Evolutionary conservation across 2,329 filamentous ascomycete genomes (phyloP), one percentile per base, ranked within the genome.

Genomic region (Trichophyton equinum): DNA sequence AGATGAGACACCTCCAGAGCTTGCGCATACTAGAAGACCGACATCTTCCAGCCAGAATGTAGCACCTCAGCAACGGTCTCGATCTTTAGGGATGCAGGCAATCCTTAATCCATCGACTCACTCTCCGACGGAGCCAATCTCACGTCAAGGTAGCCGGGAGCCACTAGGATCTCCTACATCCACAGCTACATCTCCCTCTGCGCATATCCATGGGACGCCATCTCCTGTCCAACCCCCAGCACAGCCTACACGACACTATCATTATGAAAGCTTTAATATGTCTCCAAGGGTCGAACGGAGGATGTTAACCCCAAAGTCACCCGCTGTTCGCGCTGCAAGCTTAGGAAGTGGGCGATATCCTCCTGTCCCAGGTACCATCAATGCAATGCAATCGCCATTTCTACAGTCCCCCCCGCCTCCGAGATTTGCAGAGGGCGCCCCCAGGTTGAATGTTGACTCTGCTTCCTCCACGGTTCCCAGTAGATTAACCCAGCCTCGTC

Each of bases 31-130:
- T n/a, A 25, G 49, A 27, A 36, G 44, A 22, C 30, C 47, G 25
- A 18, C 38, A n/a, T 40, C 42, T 18, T 60, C 33, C 36, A 8
- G 46, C 25, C 33, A 33, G 46, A 20, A 27, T 20, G n/a, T 70
- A n/a, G 69, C 71, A 11, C 57, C 63, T 68, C 15, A 62, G 66
- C 5, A 57, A 30, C 27, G 33, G 18, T 18, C 55, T 38, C 71
- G 73, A 46, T 70, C 73, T 27, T 72, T 75, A 63, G 73, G 71
- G 8, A 72, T 76, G n/a, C 72, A 74, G 61, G 68, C 74, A 9
- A 76, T 76, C 60, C 63, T 76, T 62, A 76, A 76, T 56, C 72
- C 71, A 9, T 67, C 73, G 4, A 63, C 69, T 22, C 69, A 70
- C 58, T 58, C 67, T 33, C 61, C 62, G n/a, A 40, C 64, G n/a